These are phyloP conservation scores for Endoconidiophora laricicola DNA, from an alignment of 2,329 filamentous ascomycete species.

Conservation along the genomic window DNA sequence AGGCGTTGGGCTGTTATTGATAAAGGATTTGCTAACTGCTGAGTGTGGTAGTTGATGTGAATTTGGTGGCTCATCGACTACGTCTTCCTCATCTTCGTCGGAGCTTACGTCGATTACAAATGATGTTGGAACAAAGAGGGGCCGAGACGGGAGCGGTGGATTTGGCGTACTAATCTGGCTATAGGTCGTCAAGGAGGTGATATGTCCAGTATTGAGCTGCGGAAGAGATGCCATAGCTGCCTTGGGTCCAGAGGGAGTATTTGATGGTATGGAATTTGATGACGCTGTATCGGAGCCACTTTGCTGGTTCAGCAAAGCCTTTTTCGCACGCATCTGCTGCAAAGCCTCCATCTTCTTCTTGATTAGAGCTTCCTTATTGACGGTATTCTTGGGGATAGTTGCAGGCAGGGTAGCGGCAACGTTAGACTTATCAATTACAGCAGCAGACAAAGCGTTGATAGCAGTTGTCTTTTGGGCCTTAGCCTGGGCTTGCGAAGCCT, in stretches of 20 bases:
- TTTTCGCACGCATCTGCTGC: constrained; percentile 36
- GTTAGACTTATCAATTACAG: background rate
- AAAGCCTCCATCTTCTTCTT: constrained; percentile 66
- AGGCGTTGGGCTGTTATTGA: background rate
- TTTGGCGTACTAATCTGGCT: background rate
- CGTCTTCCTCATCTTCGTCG: constrained; percentile 11
- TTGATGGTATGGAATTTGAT: background rate
- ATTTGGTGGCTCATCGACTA: background rate
- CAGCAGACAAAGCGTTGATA: too few species aligned
- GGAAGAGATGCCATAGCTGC: background rate
- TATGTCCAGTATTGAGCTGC: background rate
- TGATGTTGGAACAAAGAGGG: constrained; percentile 1
- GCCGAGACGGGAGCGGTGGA: background rate
- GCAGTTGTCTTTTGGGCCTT: background rate
- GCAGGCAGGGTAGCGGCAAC: background rate
- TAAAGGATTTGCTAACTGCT: background rate
- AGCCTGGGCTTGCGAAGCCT: constrained; percentile 2
- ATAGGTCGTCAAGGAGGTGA: too few species aligned
- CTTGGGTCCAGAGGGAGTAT: constrained; percentile 5
- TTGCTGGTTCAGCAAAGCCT: background rate
- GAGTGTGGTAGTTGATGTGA: constrained; percentile 1
- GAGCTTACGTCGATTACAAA: constrained; percentile 11
- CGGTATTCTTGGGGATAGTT: background rate
- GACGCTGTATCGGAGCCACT: background rate
- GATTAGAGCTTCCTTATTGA: constrained; percentile 48